These are phyloP conservation scores for Yamadazyma dendronema DNA, from an alignment of 1,139 yeast species.

Conservation along the genomic window DNA sequence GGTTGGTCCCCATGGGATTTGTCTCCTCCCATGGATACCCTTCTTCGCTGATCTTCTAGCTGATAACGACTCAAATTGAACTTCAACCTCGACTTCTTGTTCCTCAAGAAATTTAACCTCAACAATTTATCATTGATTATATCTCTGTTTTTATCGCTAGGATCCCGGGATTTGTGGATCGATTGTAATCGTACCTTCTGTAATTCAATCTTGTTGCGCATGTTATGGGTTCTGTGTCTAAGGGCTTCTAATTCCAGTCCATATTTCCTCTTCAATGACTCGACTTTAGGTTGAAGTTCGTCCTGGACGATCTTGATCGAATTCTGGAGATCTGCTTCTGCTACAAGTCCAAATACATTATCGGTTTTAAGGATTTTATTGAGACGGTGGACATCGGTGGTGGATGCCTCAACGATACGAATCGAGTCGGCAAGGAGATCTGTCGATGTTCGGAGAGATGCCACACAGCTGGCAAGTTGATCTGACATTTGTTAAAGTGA, in stretches of 20 bases:
- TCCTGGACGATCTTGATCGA: slow-evolving; percentile 32
- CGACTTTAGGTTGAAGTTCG: slow-evolving; percentile 37
- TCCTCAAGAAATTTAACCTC: slow-evolving; percentile 31
- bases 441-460: slow-evolving; percentile 31
- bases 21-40: slow-evolving; percentile 12
- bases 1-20: too few species aligned
- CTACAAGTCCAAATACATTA: slow-evolving; percentile 42
- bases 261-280: slow-evolving; percentile 28
- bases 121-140: slow-evolving; percentile 26
- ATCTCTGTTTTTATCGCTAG: slow-evolving; percentile 10
- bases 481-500: background rate
- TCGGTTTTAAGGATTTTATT: slow-evolving; percentile 33
- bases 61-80: slow-evolving; percentile 28
- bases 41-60: slow-evolving; percentile 20
- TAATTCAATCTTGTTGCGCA: slow-evolving; percentile 31
- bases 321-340: slow-evolving; percentile 39
- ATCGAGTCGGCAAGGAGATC: slow-evolving; percentile 31
- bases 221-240: slow-evolving; percentile 23
- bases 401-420: slow-evolving; percentile 28
- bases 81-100: slow-evolving; percentile 38
- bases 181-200: slow-evolving; percentile 33
- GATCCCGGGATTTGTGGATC: slow-evolving; percentile 13
- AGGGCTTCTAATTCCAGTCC: slow-evolving; percentile 32
- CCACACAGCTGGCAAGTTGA: slow-evolving; percentile 22
- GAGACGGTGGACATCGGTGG: slow-evolving; percentile 34